Conservation (phyloP, 768 basidiomycete species). For the Phanerochaete sordida region DNA sequence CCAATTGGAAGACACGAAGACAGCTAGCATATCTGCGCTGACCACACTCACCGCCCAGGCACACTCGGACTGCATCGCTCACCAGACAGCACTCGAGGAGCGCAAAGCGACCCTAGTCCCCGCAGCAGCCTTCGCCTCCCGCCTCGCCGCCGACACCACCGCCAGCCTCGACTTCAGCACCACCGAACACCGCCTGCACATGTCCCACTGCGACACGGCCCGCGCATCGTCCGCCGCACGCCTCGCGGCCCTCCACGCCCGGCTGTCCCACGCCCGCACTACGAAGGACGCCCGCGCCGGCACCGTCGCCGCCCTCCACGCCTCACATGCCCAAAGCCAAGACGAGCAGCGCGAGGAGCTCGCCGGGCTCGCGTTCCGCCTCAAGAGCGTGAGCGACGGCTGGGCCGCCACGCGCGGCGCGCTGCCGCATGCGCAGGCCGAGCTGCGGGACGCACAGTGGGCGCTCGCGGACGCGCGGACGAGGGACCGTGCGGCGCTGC, state of each 20-base stretch:
- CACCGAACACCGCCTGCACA: not conserved
- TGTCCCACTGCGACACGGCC: not conserved
- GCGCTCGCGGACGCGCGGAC: not conserved
- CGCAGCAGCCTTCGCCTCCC: not conserved
- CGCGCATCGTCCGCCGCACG: not conserved
- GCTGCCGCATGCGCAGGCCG: not conserved
- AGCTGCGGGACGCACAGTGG: not conserved
- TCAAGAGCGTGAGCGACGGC: not conserved
- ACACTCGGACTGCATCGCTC: not conserved
- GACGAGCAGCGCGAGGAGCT: not conserved
- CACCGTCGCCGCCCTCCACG: not conserved
- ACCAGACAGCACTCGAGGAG: not conserved
- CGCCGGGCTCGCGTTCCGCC: not conserved
- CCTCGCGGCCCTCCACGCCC: not conserved
- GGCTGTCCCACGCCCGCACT: not conserved
- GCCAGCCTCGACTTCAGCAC: not conserved
- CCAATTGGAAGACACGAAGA: not conserved
- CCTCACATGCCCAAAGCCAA: not conserved
- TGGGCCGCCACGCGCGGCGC: not conserved
- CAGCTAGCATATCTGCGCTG: not conserved
- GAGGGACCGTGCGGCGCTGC: not conserved
- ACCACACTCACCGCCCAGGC: not conserved
- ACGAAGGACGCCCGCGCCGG: not conserved
- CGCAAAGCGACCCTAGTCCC: not conserved
- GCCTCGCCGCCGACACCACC: not conserved